Base-by-base conservation (phyloP, 148 eudicot genomes). In the Fagopyrum tataricum region DNA sequence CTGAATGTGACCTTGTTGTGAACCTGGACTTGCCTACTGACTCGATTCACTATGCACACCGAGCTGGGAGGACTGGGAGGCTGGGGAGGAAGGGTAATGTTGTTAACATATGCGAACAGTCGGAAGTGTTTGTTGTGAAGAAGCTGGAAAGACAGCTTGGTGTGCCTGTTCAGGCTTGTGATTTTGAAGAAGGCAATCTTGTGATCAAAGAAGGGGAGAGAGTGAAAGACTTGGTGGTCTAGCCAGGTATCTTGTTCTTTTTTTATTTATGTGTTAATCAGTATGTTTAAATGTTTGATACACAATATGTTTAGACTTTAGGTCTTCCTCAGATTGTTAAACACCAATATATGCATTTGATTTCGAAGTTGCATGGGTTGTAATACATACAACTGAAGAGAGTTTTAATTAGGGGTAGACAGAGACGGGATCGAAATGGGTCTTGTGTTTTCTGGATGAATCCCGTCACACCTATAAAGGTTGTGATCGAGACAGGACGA, bases 1-100 rank as follows among this genome's bases (percentile, higher is more conserved):
- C 96, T 4, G 96, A 94, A 74, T 94, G 98, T 85, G 98, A 94
- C 84, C 97, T 94, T 70, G 98, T 94, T 46, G 93, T 94, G 13
- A 94, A 91, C 77, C 81, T 91, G 71, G 97, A 79, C 72, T 79
- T 94, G 48, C 98, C 98, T 9, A 94, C 98, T 0, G 98, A 94
- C 81, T 81, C 93, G 2, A 75, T 78, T 76, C 98, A 94, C 75
- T 94, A 94, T 81, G 97, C 97, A 0, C 97, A 94, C 77, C 88
- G 98, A 73, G 98, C 98, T 51, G 98, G 98, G 41, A 80, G 98
- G 74, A 89, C 97, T 15, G 98, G 97, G 42, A 85, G 98, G 61
- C 93, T 94, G 51, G 98, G 98, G 37, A 87, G 98, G 77, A 89
- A 81, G 73, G 98, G 97, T 55, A 77, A 67, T 14, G 98, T 94